A percentile compares a stretch with the other conserved stretches of the same genome.
phyloP scores from a whole-genome alignment of 1,139 yeast genomes.

The Yamadazyma oceani region DNA sequence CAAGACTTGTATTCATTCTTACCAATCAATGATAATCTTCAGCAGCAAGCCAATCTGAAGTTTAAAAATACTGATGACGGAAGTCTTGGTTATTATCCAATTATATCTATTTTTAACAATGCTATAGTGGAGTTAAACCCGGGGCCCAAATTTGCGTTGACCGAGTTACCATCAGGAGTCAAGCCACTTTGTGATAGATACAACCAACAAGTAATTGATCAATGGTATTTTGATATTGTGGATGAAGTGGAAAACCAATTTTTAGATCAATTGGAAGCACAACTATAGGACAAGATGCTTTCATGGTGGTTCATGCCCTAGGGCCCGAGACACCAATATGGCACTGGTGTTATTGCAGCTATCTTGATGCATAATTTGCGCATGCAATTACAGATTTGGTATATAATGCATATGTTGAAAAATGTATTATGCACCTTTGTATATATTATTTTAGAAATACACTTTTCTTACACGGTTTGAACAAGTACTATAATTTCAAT shows the following conservation, averaged over 20 bases:
- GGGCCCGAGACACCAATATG: too few relatives aligned
- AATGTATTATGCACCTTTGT: too few relatives aligned
- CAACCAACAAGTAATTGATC: conserved; percentile 74
- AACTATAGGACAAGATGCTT: too few relatives aligned
- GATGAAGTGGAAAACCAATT: conserved; percentile 81
- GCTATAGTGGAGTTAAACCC: conserved; percentile 73
- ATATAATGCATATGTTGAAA: too few relatives aligned
- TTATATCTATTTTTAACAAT: conserved; percentile 77
- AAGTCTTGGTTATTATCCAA: conserved; percentile 85
- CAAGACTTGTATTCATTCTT: conserved; percentile 70
- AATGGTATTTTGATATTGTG: conserved; percentile 75
- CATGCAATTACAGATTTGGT: too few relatives aligned
- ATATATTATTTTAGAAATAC: too few relatives aligned
- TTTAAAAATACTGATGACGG: conserved; percentile 72
- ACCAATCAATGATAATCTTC: conserved; percentile 45
- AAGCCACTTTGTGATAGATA: conserved; percentile 62
- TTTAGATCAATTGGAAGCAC: conserved; percentile 45
- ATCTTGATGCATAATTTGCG: too few relatives aligned
- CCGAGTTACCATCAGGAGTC: conserved; percentile 35
- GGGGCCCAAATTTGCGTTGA: conserved; percentile 63
- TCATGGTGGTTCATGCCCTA: not conserved
- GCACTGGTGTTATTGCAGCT: too few relatives aligned
- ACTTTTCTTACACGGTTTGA: too few relatives aligned
- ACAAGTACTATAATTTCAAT: too few relatives aligned
- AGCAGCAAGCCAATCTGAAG: conserved; percentile 48